Percentiles rank a stretch among this genome's conserved stretches.
These are phyloP conservation scores for Suillus subaureus DNA, from an alignment of 768 basidiomycete genomes.

Conservation along the genomic window DNA sequence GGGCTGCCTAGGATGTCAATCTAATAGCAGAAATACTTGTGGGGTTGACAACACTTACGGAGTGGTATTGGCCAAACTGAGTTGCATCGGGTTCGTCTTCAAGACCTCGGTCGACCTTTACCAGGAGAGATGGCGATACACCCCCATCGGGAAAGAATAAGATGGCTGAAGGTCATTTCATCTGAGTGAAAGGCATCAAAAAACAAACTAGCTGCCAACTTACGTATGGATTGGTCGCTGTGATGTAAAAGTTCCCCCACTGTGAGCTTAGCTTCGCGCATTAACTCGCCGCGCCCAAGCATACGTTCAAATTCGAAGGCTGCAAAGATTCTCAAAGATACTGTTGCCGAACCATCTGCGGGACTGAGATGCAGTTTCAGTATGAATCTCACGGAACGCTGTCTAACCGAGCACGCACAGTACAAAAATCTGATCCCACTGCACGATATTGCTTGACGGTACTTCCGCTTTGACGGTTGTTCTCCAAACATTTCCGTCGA, in stretches of 20 bases:
- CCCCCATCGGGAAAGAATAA: background rate
- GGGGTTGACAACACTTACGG: background rate
- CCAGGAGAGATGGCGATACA: background rate
- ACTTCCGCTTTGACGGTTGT: slow-evolving; percentile 12
- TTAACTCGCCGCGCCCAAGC: slow-evolving; percentile 15
- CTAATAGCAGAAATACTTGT: background rate
- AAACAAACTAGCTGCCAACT: background rate
- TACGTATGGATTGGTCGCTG: background rate
- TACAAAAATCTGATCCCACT: slow-evolving; percentile 16
- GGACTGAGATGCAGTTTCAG: slow-evolving; percentile 10
- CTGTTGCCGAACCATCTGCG: background rate
- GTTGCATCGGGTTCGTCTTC: background rate
- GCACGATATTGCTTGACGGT: slow-evolving; percentile 10
- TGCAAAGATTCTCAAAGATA: slow-evolving; percentile 11
- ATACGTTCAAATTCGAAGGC: slow-evolving; percentile 15
- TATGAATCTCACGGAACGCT: background rate
- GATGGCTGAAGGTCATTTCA: background rate
- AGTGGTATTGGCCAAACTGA: slow-evolving; percentile 1
- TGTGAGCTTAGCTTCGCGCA: slow-evolving; percentile 8
- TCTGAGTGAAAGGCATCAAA: no score
- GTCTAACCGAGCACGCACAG: slow-evolving; percentile 9
- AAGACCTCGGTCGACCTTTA: background rate
- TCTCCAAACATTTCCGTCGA: background rate
- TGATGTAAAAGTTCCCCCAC: slow-evolving; percentile 5
- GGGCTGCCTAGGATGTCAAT: background rate